phyloP scores from a whole-genome alignment of 2,329 filamentous ascomycete species.

The Saccharata proteae region DNA sequence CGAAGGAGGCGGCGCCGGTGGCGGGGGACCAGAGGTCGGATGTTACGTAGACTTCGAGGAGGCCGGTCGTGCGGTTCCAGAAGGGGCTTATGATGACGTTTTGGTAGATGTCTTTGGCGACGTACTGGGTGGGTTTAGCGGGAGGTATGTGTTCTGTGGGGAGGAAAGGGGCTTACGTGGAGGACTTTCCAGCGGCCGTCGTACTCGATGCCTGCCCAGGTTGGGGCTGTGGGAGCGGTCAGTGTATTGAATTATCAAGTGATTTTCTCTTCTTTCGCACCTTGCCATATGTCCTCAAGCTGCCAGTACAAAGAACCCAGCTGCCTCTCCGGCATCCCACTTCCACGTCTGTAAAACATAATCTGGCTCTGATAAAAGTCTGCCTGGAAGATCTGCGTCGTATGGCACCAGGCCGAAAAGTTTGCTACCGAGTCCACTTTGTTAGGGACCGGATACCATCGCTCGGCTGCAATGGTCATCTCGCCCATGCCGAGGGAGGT shows the following conservation, averaged over 20 bases:
- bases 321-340: constrained; percentile 44
- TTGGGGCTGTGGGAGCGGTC: too few species aligned
- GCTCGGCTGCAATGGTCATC: constrained; percentile 45
- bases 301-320: constrained; percentile 54
- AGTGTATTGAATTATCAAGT: too few species aligned
- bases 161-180: constrained; percentile 21
- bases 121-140: constrained; percentile 22
- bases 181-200: constrained; percentile 51
- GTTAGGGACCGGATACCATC: constrained; percentile 45
- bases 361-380: constrained; percentile 51
- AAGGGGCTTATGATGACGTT: constrained; percentile 48
- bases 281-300: constrained; percentile 52
- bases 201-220: constrained; percentile 52
- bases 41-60: constrained; percentile 42
- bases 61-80: constrained; percentile 38
- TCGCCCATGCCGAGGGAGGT: constrained; percentile 38
- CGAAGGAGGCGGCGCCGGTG: constrained; percentile 34
- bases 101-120: constrained; percentile 45
- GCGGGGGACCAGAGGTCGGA: constrained; percentile 45
- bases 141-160: not conserved
- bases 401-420: constrained; percentile 49
- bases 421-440: constrained; percentile 43
- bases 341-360: constrained; percentile 48
- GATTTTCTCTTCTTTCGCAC: too few species aligned
- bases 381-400: constrained; percentile 53